These are phyloP conservation scores for Podospora tetraspora DNA, from an alignment of 495 filamentous ascomycete genomes.

Conservation along the genomic window DNA sequence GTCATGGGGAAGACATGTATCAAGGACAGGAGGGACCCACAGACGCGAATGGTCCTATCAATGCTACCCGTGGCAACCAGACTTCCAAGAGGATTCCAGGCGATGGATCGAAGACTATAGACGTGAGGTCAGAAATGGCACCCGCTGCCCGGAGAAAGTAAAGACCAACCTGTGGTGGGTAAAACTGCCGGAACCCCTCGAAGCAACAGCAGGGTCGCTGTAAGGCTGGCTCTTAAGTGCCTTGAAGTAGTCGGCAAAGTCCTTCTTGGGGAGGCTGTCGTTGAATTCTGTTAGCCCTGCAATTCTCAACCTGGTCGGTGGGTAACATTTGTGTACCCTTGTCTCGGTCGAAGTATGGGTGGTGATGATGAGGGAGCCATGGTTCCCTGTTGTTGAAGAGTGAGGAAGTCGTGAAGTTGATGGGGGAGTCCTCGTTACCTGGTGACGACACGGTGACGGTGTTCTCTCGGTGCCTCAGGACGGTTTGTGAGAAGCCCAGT, in stretches of 20 bases:
- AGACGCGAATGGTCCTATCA: slow-evolving; percentile 75
- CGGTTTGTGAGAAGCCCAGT: not conserved
- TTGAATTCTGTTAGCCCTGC: not conserved
- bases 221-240: slow-evolving; percentile 58
- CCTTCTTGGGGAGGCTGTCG: slow-evolving; percentile 55
- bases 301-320: not conserved
- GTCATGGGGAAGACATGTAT: not conserved
- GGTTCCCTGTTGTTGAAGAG: not conserved
- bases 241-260: slow-evolving; percentile 53
- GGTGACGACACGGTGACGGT: not conserved
- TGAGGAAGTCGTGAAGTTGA: not conserved
- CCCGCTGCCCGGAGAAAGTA: not conserved
- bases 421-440: not conserved
- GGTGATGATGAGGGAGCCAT: slow-evolving; percentile 46
- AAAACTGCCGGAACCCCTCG: slow-evolving; percentile 10
- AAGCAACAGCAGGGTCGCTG: slow-evolving; percentile 47
- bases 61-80: slow-evolving; percentile 81
- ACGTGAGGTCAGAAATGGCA: not conserved
- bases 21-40: slow-evolving; percentile 25
- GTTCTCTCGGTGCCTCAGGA: not conserved
- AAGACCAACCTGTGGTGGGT: slow-evolving; percentile 17
- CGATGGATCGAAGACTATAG: slow-evolving; percentile 58
- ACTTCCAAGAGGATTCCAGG: slow-evolving; percentile 84
- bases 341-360: slow-evolving; percentile 36
- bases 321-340: slow-evolving; percentile 14